Evolutionary conservation across 345 rosid genomes (phyloP).

Genomic region (Syzygium aqueum): DNA sequence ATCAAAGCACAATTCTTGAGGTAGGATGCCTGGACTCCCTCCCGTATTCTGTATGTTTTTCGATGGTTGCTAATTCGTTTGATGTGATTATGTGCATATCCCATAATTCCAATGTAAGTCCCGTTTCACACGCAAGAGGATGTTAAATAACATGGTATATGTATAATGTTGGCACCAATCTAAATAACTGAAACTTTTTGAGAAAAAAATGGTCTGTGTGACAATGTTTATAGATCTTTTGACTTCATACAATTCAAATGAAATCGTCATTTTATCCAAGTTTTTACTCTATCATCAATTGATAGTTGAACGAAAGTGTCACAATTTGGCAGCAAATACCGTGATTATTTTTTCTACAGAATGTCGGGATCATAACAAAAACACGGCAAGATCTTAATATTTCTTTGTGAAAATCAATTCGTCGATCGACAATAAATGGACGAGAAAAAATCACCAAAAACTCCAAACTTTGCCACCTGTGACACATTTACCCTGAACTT

Average conservation of each 20-base stretch:
- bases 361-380: neutral
- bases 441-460: no score
- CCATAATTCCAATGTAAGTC: neutral
- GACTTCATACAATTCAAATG: neutral
- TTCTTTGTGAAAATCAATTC: neutral
- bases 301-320: neutral
- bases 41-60: neutral
- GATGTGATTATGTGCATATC: neutral
- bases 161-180: neutral
- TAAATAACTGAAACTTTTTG: no score
- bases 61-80: accelerated
- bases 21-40: neutral
- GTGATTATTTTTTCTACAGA: neutral
- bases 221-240: neutral
- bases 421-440: neutral
- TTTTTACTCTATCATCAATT: neutral
- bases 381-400: neutral
- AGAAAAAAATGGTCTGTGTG: no score
- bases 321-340: no score
- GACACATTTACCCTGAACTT: no score
- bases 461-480: no score
- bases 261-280: neutral
- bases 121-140: neutral
- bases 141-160: neutral
- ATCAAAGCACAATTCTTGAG: no score